Evolutionary conservation across 2,329 filamentous ascomycete genomes (phyloP).

Genomic region (Pseudogymnoascus pannorum): DNA sequence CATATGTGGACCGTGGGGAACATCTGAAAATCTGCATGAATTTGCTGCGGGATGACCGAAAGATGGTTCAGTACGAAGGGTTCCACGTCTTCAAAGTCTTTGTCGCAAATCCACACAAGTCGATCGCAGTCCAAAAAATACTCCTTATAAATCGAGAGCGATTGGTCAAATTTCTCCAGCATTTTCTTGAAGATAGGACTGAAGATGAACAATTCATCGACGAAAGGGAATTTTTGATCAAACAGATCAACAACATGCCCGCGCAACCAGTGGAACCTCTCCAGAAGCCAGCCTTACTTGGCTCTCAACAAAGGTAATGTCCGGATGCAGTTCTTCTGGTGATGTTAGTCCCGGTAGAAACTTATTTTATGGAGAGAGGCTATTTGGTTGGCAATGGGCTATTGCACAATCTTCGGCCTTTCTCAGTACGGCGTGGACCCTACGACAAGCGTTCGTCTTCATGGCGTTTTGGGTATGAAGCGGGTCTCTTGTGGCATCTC

Average conservation of each 20-base stretch:
- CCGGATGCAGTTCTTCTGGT: neutral
- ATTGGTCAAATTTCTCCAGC: slow-evolving; percentile 78
- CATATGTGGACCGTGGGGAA: slow-evolving; percentile 90
- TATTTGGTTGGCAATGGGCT: neutral
- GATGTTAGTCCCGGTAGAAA: neutral
- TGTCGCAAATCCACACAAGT: slow-evolving; percentile 97
- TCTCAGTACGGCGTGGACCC: neutral
- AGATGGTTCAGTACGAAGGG: slow-evolving; percentile 99
- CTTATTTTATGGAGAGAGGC: neutral
- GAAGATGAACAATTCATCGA: slow-evolving; percentile 99
- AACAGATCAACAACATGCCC: slow-evolving; percentile 74
- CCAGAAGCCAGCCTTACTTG: slow-evolving; percentile 29
- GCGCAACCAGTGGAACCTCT: slow-evolving; percentile 42
- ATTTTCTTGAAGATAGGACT: slow-evolving; percentile 88
- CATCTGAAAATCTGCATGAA: slow-evolving; percentile 99
- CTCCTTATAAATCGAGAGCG: slow-evolving; percentile 93
- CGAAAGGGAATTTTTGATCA: slow-evolving; percentile 93
- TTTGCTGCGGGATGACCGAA: slow-evolving; percentile 84
- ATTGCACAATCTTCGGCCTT: neutral
- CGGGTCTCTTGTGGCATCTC: neutral
- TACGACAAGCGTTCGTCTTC: slow-evolving; percentile 2
- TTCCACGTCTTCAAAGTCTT: slow-evolving; percentile 99
- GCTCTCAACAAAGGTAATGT: slow-evolving; percentile 22
- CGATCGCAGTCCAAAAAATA: slow-evolving; percentile 90
- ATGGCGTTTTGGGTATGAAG: slow-evolving; percentile 3